phyloP scores from a whole-genome alignment of 2,329 filamentous ascomycete genomes.

The Aspergillus latus region DNA sequence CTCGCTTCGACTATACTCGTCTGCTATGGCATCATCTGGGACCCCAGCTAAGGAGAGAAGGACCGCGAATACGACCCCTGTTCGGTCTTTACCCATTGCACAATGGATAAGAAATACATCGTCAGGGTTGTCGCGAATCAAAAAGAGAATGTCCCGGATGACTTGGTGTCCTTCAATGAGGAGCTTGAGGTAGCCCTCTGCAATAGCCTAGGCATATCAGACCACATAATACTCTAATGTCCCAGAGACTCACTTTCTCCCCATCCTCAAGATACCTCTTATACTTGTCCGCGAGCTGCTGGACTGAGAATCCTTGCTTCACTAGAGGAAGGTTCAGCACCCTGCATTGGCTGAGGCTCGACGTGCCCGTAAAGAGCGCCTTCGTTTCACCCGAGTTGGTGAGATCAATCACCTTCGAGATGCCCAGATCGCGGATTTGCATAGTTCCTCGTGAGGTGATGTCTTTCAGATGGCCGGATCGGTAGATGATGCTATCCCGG shows the following conservation, averaged over 20 bases:
- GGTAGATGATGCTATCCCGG: background rate
- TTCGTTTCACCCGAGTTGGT: background rate
- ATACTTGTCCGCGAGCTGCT: conserved; percentile 5
- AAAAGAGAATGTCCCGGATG: background rate
- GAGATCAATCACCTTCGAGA: conserved; percentile 1
- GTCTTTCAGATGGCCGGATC: background rate
- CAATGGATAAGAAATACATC: conserved; percentile 3
- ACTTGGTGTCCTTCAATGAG: background rate
- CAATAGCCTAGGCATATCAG: background rate
- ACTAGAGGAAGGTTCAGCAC: background rate
- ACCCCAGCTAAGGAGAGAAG: background rate
- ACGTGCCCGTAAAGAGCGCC: background rate
- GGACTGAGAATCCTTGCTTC: conserved; percentile 2
- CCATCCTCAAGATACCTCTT: background rate
- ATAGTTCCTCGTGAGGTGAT: background rate
- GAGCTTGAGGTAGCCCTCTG: conserved; percentile 1
- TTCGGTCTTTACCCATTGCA: conserved; percentile 7
- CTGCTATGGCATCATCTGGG: background rate
- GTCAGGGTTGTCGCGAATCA: conserved; percentile 4
- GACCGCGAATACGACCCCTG: background rate
- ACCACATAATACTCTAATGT: background rate
- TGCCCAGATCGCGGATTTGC: background rate
- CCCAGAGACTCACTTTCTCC: background rate
- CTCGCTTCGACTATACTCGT: conserved; percentile 8
- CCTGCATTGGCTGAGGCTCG: background rate